Base-by-base conservation (phyloP, 2,329 filamentous ascomycete species). In the Phaeosphaeria sp. region DNA sequence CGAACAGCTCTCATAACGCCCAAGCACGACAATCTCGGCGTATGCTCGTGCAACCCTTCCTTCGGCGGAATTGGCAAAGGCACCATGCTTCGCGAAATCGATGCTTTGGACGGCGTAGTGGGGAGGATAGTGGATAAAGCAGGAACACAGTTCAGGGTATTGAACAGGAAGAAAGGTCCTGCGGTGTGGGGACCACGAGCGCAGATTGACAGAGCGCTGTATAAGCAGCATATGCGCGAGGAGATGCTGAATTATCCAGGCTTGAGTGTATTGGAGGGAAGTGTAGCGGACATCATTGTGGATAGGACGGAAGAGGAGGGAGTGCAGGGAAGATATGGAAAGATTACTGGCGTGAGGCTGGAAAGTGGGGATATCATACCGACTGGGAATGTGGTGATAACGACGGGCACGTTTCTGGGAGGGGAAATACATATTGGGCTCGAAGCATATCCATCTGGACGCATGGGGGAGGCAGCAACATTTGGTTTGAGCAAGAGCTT, bases 51-150 rank as follows among this genome's bases (percentile, higher is more conserved):
- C 80, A 98, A 98, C 75, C 94, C 94, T 1, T 96, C 92, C 63
- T 96, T 99, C 73, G 95, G 95, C 41, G 95, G 95, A n/a, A 98
- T 99, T 67, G 95, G 95, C 46, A 99, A 99, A 76, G 95, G 95
- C 17, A 98, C 92, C 10, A 97, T 99, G 82, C 82, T 99, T 50
- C 89, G 94, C 43, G 95, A 99, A 78, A 89, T 99, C 30, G 95
- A 99, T 80, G 95, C 95, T 0, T 83, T 99, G 58, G 95, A 98
- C 72, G 95, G 95, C 0, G 82, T 99, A 20, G 90, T 93, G 0
- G 93, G 92, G 0, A 86, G 92, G 36, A 89, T 97, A 21, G 92
- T 97, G 58, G 95, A 99, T 79, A 94, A 95, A 75, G 90, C 95
- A 2, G 95, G 92, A 6, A 87, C 97, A n/a, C 94, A 97, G 75